Percentiles rank a stretch among this genome's conserved stretches.
These are phyloP conservation scores for Evansstolkia leycettana DNA, from an alignment of 495 filamentous ascomycete genomes.

Conservation along the genomic window DNA sequence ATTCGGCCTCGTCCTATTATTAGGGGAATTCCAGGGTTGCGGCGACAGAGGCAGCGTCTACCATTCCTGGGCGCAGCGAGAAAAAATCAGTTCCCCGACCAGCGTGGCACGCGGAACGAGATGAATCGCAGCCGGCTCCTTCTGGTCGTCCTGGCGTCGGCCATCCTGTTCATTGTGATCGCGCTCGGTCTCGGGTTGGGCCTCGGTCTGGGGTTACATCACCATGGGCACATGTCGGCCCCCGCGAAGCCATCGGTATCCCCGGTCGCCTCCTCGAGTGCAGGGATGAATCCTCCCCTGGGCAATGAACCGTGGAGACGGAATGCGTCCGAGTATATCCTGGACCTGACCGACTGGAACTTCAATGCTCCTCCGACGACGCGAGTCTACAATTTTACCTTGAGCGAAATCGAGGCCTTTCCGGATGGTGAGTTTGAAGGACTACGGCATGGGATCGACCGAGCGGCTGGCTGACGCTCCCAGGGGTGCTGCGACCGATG, in stretches of 20 bases:
- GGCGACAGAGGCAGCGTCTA: no score
- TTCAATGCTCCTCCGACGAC: slow-evolving; percentile 22
- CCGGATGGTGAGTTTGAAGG: slow-evolving; percentile 27
- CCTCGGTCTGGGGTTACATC: background rate
- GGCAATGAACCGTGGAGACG: background rate
- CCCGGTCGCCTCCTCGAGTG: no score
- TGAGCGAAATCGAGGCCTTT: slow-evolving; percentile 34
- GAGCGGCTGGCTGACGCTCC: background rate
- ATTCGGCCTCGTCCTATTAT: no score
- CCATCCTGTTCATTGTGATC: background rate
- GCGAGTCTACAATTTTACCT: slow-evolving; percentile 36
- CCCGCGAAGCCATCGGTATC: background rate
- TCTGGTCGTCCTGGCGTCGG: background rate
- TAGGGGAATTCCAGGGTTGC: no score
- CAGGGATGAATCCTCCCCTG: background rate
- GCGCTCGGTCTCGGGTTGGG: background rate
- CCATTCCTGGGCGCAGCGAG: no score
- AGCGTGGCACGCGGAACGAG: no score
- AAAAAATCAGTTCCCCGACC: no score
- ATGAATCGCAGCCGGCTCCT: no score
- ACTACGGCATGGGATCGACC: background rate
- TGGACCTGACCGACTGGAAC: slow-evolving; percentile 31
- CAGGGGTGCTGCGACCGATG: slow-evolving; percentile 17
- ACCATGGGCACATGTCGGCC: background rate
- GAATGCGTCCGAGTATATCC: slow-evolving; percentile 23